Conservation (phyloP, 306 rosid genomes). For the Cicer chorassanicum region DNA sequence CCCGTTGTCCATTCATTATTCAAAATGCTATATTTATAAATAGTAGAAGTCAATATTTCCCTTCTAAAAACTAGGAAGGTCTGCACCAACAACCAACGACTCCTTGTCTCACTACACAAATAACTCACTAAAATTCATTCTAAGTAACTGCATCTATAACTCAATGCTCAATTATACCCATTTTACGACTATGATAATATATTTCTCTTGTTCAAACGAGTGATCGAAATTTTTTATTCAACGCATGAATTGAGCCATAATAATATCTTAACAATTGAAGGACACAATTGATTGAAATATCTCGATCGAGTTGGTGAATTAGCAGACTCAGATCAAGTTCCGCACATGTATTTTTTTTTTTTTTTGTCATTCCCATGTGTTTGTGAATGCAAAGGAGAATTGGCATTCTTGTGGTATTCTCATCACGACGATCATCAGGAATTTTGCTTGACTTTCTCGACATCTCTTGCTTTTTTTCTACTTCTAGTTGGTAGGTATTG, state of each 20-base stretch:
- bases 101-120: conserved; percentile 71
- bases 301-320: conserved; percentile 61
- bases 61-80: conserved; percentile 80
- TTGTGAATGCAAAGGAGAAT: no score
- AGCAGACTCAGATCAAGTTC: conserved; percentile 44
- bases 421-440: conserved; percentile 23
- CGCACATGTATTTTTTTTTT: conserved; percentile 33
- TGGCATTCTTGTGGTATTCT: not conserved
- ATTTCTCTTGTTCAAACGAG: conserved; percentile 64
- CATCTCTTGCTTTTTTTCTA: not conserved
- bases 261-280: conserved; percentile 66
- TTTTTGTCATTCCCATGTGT: conserved; percentile 4
- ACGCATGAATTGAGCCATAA: conserved; percentile 60
- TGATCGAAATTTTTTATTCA: conserved; percentile 61
- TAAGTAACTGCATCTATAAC: conserved; percentile 73
- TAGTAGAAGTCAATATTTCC: conserved; percentile 52
- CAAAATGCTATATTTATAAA: no score
- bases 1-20: conserved; percentile 67
- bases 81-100: conserved; percentile 78
- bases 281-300: conserved; percentile 62
- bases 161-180: conserved; percentile 71
- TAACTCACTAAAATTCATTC: conserved; percentile 56
- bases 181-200: conserved; percentile 55
- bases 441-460: not conserved
- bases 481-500: not conserved